A percentile compares a stretch with the other conserved stretches of the same genome.
Evolutionary conservation across 441 rosid genomes (phyloP).

Genomic region (Mallotus japonicus): DNA sequence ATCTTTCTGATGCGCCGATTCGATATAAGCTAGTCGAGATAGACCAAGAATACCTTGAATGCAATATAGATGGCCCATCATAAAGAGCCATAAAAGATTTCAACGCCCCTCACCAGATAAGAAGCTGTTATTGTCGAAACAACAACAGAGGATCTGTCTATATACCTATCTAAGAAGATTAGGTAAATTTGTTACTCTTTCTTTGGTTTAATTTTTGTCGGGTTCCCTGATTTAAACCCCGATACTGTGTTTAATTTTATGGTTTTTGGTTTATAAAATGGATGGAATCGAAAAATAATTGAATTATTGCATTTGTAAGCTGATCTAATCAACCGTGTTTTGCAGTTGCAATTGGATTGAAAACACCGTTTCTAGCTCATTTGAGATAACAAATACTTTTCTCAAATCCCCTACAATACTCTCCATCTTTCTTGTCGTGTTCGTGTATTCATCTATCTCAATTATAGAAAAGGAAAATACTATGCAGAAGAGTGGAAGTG

Average conservation of each 20-base stretch:
- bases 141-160: background rate
- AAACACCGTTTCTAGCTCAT: background rate
- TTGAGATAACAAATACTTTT: constrained; percentile 1
- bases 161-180: background rate
- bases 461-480: background rate
- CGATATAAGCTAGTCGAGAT: too few relatives aligned
- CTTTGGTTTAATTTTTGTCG: background rate
- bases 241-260: background rate
- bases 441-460: background rate
- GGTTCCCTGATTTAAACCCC: background rate
- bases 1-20: too few relatives aligned
- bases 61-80: too few relatives aligned
- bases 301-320: background rate
- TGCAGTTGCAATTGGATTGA: constrained; percentile 18
- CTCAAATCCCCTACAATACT: too few relatives aligned
- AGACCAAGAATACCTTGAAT: too few relatives aligned
- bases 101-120: too few relatives aligned
- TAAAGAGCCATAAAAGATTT: too few relatives aligned
- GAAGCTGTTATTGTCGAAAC: constrained; percentile 8
- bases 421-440: background rate
- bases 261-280: background rate
- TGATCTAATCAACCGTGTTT: constrained; percentile 9
- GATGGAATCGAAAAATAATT: too few relatives aligned
- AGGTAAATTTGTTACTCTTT: background rate
- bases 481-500: constrained; percentile 62